Evolutionary conservation across 768 basidiomycete genomes (phyloP).

Genomic region (Rubroboletus satanas): DNA sequence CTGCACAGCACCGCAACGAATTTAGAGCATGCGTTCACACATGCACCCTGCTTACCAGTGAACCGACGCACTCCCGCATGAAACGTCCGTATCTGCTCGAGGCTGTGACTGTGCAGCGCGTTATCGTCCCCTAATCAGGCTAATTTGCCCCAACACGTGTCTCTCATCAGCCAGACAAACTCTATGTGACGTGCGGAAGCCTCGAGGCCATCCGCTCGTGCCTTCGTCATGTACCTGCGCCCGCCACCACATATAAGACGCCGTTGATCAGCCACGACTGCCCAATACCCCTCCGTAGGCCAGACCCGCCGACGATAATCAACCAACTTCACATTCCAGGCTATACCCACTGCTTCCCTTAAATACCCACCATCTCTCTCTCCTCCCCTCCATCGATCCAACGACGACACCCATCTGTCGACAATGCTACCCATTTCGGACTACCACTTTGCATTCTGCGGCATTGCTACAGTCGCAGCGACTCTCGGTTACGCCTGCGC

Average conservation of each 20-base stretch:
- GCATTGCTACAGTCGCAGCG: conserved; percentile 58
- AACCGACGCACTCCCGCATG: not conserved
- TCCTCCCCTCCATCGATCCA: conserved; percentile 11
- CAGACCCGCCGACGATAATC: conserved; percentile 23
- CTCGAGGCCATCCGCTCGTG: conserved; percentile 32
- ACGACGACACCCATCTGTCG: not conserved
- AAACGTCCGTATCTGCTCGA: conserved; percentile 1
- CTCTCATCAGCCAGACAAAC: conserved; percentile 4
- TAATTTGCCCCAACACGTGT: conserved; percentile 21
- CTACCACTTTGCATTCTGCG: conserved; percentile 52
- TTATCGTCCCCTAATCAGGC: conserved; percentile 11
- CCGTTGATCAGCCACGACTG: conserved; percentile 24
- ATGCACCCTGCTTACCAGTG: not conserved
- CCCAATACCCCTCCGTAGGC: conserved; percentile 18
- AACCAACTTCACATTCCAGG: conserved; percentile 6
- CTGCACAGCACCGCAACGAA: not conserved
- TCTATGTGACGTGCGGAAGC: conserved; percentile 23
- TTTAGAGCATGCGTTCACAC: not conserved
- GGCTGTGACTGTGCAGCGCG: conserved; percentile 17
- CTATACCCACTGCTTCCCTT: conserved; percentile 11
- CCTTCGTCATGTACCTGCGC: conserved; percentile 21
- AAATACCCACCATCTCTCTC: conserved; percentile 18
- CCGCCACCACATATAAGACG: conserved; percentile 29
- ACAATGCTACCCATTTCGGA: conserved; percentile 50
- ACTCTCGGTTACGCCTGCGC: conserved; percentile 56